phyloP scores from a whole-genome alignment of 1,284 basidiomycete genomes.

The Volvariella surrecta region DNA sequence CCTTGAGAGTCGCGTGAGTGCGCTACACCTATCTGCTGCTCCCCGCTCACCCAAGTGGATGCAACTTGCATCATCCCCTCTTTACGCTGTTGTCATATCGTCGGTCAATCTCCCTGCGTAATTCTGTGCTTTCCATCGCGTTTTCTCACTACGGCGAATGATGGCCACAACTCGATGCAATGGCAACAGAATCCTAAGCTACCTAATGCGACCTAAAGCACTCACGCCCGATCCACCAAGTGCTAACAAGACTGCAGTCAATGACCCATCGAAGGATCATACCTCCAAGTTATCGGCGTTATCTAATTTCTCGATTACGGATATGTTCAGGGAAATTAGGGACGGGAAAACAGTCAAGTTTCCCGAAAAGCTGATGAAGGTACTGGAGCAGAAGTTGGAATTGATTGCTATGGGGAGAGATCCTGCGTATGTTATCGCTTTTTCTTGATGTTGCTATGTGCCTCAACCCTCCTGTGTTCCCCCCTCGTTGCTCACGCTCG shows the following conservation, averaged over 20 bases:
- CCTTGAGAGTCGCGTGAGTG: conserved; percentile 68
- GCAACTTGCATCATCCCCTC: too few relatives aligned
- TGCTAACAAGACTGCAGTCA: conserved; percentile 15
- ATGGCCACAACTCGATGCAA: neutral
- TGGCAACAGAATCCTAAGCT: conserved; percentile 48
- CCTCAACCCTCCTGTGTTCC: conserved; percentile 1
- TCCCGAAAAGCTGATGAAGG: conserved; percentile 87
- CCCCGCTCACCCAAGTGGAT: too few relatives aligned
- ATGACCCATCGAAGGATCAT: conserved; percentile 46
- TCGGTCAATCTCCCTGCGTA: too few relatives aligned
- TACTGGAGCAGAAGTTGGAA: conserved; percentile 79
- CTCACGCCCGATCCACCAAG: conserved; percentile 24
- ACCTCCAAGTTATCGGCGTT: conserved; percentile 63
- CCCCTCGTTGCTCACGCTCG: neutral
- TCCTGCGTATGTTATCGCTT: conserved; percentile 52
- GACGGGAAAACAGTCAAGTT: conserved; percentile 84
- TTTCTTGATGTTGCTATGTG: neutral
- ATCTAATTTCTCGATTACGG: conserved; percentile 74
- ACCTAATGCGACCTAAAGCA: conserved; percentile 60
- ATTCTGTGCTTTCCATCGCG: too few relatives aligned
- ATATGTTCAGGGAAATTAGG: conserved; percentile 70
- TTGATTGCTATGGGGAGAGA: conserved; percentile 90
- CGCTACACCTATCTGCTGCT: conserved; percentile 5
- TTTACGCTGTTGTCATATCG: too few relatives aligned
- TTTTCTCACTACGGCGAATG: neutral